These are phyloP conservation scores for Ophiostoma sp. DNA, from an alignment of 2,329 filamentous ascomycete species.

Conservation along the genomic window DNA sequence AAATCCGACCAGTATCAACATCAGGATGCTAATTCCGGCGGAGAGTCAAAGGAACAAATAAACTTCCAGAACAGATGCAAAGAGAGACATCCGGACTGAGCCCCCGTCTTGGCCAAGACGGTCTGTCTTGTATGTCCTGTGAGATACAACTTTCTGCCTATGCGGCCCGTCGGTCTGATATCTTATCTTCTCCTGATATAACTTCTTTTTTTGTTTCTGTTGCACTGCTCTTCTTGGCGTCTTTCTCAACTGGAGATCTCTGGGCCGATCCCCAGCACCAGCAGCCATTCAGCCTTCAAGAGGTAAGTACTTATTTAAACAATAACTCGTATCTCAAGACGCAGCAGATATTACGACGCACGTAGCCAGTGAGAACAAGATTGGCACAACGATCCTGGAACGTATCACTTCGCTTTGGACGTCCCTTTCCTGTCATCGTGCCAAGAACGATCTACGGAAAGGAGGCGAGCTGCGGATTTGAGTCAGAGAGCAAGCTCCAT, in stretches of 20 bases:
- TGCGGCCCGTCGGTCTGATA: background rate
- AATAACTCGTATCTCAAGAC: no score
- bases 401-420: background rate
- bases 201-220: background rate
- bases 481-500: background rate
- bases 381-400: background rate
- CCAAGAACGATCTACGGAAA: conserved; percentile 5
- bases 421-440: background rate
- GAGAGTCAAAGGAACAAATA: background rate
- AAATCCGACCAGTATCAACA: background rate
- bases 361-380: background rate
- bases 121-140: background rate
- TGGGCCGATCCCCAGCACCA: background rate
- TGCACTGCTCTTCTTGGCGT: background rate
- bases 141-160: background rate
- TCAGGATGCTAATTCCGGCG: background rate
- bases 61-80: background rate
- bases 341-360: no score
- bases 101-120: background rate
- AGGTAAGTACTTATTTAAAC: no score
- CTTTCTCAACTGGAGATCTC: background rate
- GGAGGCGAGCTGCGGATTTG: background rate
- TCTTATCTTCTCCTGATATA: background rate
- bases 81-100: background rate
- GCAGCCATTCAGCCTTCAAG: no score